Evolutionary conservation across 768 basidiomycete genomes (phyloP).

Genomic region (Russula compacta): DNA sequence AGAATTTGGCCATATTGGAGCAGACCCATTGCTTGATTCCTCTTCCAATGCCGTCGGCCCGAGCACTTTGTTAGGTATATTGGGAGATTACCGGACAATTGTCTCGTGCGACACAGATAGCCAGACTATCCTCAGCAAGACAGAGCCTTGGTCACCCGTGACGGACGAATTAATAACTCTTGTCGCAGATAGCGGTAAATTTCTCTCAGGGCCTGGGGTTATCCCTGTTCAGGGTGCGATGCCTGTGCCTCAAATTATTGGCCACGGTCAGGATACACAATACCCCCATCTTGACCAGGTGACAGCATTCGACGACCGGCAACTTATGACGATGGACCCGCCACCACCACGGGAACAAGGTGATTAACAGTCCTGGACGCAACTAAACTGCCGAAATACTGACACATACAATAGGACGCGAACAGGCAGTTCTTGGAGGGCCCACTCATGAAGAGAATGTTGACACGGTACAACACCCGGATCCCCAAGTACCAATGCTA

Average conservation of each 20-base stretch:
- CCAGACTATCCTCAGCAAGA: neutral
- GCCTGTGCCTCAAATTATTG: neutral
- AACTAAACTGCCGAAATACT: neutral
- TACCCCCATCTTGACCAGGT: neutral
- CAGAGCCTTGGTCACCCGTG: neutral
- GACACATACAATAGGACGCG: neutral
- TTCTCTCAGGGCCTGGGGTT: slow-evolving; percentile 12
- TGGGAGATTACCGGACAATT: neutral
- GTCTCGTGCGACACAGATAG: neutral
- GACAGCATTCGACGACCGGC: neutral
- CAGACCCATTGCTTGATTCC: neutral
- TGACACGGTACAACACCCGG: neutral
- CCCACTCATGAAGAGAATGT: neutral
- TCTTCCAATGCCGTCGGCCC: neutral
- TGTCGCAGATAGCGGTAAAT: neutral
- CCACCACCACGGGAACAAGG: neutral
- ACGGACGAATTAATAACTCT: neutral
- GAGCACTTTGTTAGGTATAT: neutral
- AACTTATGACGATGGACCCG: neutral
- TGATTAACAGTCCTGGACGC: neutral
- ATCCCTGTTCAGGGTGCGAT: slow-evolving; percentile 1
- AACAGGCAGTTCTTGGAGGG: neutral
- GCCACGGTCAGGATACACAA: neutral
- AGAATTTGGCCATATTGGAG: neutral
- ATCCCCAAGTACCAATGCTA: neutral